Base-by-base conservation (phyloP, 306 rosid genomes). In the Gastrolobium villosum region DNA sequence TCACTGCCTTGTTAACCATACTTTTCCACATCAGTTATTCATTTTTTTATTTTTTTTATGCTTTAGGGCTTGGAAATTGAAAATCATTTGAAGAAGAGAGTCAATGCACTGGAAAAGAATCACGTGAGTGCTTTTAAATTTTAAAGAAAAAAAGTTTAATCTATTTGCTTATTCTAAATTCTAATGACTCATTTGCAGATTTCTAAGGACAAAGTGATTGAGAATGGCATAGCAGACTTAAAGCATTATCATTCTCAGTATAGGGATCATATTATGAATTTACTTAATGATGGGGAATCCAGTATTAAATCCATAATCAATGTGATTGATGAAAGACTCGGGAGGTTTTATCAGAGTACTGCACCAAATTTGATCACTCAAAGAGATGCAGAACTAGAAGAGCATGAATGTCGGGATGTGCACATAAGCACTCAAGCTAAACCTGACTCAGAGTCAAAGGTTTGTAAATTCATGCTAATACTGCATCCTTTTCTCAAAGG, bases 51-150 rank as follows among this genome's bases (percentile, higher is more conserved):
- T 28, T 76, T 84, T 70, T 75, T 80, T 72, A 68, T 89, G 84
- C 86, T 37, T 78, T 80, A 95, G 99, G 98, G 96, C 73, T 78
- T 95, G 96, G 97, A 95, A 78, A 95, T 95, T 41, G 99, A 95
- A 87, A 95, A 89, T 77, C 99, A 95, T 84, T 84, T 91, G 83
- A 93, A 91, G 92, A 81, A 75, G 88, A 90, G 81, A 82, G 89
- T 93, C 82, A 75, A 73, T 57, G 84, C 86, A 62, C 87, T 91
- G 70, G 96, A 91, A 76, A 87, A 86, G 88, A 95, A 93, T 79
- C 88, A 61, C 37, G 99, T 93, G 84, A 90, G 98, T 91, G 46
- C 67, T 66, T 75, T 53, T 49, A 74, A 50, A 45, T 30, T 70
- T 62, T 63, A 10, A 70, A 10, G 61, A 26, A 69, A 43, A 10